Evolutionary conservation across 331 rosid species (phyloP), one percentile per base, ranked within the genome.

Genomic region (Acacia pycnantha): DNA sequence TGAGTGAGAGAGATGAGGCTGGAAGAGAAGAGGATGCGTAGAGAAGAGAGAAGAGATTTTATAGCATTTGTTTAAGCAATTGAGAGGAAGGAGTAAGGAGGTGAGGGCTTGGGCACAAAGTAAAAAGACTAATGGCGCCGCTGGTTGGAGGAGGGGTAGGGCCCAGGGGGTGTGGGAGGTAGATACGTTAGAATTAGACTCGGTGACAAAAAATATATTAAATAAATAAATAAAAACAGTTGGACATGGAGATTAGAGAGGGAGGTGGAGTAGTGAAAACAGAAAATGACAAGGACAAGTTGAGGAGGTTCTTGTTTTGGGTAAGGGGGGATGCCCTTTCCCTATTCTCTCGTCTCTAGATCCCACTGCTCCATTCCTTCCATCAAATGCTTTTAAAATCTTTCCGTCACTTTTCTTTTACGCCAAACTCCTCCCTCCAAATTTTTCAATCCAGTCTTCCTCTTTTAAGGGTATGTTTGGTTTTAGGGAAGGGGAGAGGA

Each of bases 91-190:
- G 70, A 27, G 27, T 14, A 65, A 3, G 72, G 16, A 33, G 35
- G 14, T n/a, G 68, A 12, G 68, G 16, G 0, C 59, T 53, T 19
- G 86, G 90, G 88, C 92, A 88, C 76, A 70, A 93, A 91, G 97
- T 84, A 87, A 90, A 87, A 90, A 86, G 97, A 87, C 92, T 86
- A 85, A 86, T 90, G 93, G 91, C 90, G 97, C 97, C 90, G 95
- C 91, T 91, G 87, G 90, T 77, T 78, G 88, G 88, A 88, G 76
- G 43, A 1, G 58, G 78, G 15, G 85, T 79, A 77, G 86, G 95
- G 91, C 46, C 95, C 94, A 84, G 5, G 76, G 13, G 4, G 40
- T 15, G 29, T 58, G 81, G 50, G 24, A 27, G 50, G 46, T 67
- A 12, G 74, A 69, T 70, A 26, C 76, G 58, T 70, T 70, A 24